Percentiles rank a stretch among this genome's conserved stretches.
Evolutionary conservation across 106 monocot genomes (phyloP).

Genomic region (Hemerocallis citrina): DNA sequence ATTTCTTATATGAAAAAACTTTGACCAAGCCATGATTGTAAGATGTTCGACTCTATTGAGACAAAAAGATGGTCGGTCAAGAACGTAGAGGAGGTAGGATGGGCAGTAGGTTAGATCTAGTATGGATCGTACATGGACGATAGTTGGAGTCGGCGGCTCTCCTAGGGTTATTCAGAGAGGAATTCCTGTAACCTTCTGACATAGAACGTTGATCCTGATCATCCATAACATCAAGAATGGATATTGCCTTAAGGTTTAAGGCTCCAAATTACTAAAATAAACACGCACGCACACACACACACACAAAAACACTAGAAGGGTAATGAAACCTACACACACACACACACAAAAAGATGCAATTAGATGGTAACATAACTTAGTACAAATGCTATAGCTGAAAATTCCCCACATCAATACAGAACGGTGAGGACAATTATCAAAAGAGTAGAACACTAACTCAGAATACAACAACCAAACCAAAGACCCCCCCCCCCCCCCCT

Average conservation of each 20-base stretch:
- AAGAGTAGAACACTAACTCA: too few species aligned
- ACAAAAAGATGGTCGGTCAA: not conserved
- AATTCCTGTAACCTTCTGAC: not conserved
- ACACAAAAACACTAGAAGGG: not conserved
- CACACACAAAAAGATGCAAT: too few species aligned
- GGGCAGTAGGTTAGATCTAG: not conserved
- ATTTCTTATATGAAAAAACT: too few species aligned
- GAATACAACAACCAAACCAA: not conserved
- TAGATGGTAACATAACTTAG: too few species aligned
- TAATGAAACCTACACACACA: too few species aligned
- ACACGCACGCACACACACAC: not conserved
- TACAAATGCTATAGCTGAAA: too few species aligned
- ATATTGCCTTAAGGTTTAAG: too few species aligned
- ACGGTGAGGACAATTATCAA: too few species aligned
- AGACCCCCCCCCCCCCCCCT: not conserved
- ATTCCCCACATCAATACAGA: too few species aligned
- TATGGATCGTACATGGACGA: not conserved
- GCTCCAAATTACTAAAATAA: not conserved
- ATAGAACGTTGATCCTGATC: not conserved
- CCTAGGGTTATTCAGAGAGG: not conserved
- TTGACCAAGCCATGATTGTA: not conserved
- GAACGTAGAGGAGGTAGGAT: too few species aligned
- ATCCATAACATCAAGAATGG: too few species aligned
- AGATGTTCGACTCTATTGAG: not conserved
- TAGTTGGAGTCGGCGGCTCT: too few species aligned